Percentiles rank a stretch among this genome's conserved stretches.
These are phyloP conservation scores for Agrocybe praecox DNA, from an alignment of 768 basidiomycete species.

Conservation along the genomic window DNA sequence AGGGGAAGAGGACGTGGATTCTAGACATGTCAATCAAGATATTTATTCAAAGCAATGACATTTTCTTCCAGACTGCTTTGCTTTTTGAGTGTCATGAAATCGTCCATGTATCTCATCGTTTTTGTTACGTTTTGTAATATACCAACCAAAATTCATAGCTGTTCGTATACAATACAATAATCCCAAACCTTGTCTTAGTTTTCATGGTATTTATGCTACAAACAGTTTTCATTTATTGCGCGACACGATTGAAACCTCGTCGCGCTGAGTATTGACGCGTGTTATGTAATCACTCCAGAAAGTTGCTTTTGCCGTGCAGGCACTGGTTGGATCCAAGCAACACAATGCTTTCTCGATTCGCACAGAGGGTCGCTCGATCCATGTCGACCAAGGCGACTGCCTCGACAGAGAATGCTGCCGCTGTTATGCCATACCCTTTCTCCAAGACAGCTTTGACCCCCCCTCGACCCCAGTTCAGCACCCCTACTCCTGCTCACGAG, in stretches of 20 bases:
- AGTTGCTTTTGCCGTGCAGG: not conserved
- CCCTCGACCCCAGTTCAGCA: constrained; percentile 44
- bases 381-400: constrained; percentile 45
- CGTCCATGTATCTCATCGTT: not conserved
- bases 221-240: too few species aligned
- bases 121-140: constrained; percentile 18
- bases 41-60: not conserved
- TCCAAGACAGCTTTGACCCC: constrained; percentile 65
- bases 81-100: not conserved
- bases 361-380: constrained; percentile 38
- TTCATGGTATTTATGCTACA: constrained; percentile 1
- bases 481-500: constrained; percentile 48
- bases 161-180: constrained; percentile 17
- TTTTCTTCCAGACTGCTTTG: not conserved
- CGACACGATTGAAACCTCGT: not conserved
- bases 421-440: constrained; percentile 62
- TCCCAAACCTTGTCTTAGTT: constrained; percentile 7
- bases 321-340: not conserved
- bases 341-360: constrained; percentile 39
- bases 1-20: constrained; percentile 72
- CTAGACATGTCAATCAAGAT: constrained; percentile 26
- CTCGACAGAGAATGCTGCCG: constrained; percentile 8
- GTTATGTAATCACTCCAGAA: constrained; percentile 18
- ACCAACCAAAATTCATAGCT: constrained; percentile 17
- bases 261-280: not conserved